These are phyloP conservation scores for Plasmopara muralis DNA, from an alignment of 352 stramenopile genomes.

Conservation along the genomic window DNA sequence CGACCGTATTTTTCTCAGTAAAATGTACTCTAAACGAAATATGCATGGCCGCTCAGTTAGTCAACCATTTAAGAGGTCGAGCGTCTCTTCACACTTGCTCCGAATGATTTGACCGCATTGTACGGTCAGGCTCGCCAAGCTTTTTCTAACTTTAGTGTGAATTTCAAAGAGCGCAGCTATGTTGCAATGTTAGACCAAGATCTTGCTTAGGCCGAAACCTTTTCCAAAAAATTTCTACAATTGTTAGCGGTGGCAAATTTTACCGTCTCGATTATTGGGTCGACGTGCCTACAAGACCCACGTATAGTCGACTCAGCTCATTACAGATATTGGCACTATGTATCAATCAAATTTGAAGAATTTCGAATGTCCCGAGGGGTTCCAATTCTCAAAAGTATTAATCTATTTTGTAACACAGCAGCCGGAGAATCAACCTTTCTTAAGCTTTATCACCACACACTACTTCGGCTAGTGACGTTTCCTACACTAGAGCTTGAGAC, in stretches of 20 bases:
- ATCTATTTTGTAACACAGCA: slow-evolving; percentile 1
- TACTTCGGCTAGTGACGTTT: neutral
- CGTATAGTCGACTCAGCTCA: slow-evolving; percentile 1
- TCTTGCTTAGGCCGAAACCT: neutral
- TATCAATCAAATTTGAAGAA: neutral
- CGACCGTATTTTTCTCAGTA: slow-evolving; percentile 5
- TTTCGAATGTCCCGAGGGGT: neutral
- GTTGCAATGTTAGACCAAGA: slow-evolving; percentile 14
- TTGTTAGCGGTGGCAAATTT: neutral
- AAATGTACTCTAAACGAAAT: slow-evolving; percentile 4
- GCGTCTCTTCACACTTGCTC: neutral
- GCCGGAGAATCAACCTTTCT: neutral
- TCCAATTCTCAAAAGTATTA: neutral
- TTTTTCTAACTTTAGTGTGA: slow-evolving; percentile 2
- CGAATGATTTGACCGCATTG: neutral
- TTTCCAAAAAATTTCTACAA: neutral
- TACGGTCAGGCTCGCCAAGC: neutral
- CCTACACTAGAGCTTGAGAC: neutral
- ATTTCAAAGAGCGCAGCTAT: neutral
- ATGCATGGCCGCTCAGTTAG: slow-evolving; percentile 1
- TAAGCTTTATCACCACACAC: neutral
- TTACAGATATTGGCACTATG: slow-evolving; percentile 3
- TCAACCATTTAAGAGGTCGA: neutral
- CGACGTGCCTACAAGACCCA: slow-evolving; percentile 1
- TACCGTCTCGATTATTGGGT: slow-evolving; percentile 1